Percentiles rank a stretch among this genome's conserved stretches.
Conservation (phyloP, 2,329 filamentous ascomycete species). For the Talaromyces sp. region DNA sequence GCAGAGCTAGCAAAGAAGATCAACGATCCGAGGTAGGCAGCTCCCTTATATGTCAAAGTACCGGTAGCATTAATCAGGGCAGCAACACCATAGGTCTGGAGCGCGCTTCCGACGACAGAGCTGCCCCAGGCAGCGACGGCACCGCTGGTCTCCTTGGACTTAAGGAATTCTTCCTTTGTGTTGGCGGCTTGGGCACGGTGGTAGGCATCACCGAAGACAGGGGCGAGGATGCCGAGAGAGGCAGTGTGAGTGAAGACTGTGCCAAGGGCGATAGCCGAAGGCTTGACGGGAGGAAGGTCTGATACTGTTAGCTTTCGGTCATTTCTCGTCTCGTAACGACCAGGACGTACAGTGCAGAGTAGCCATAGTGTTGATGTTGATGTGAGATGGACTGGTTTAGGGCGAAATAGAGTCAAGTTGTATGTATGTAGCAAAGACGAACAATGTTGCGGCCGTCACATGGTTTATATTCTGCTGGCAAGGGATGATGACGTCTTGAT, state of each 20-base stretch:
- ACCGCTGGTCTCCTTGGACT: constrained; percentile 84
- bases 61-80: constrained; percentile 92
- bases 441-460: not conserved
- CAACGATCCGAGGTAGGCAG: constrained; percentile 84
- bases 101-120: constrained; percentile 79
- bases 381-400: not conserved
- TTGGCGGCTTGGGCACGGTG: constrained; percentile 86
- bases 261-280: constrained; percentile 93
- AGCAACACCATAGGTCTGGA: constrained; percentile 86
- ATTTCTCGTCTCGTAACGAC: not conserved
- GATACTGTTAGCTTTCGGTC: constrained; percentile 1
- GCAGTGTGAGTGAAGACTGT: constrained; percentile 92
- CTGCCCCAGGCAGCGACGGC: constrained; percentile 88
- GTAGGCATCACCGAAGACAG: constrained; percentile 92
- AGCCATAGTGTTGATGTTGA: constrained; percentile 6
- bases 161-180: constrained; percentile 94
- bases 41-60: constrained; percentile 94
- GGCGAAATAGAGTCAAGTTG: not conserved
- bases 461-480: constrained; percentile 12
- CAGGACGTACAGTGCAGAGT: constrained; percentile 19
- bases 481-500: constrained; percentile 17
- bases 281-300: constrained; percentile 85
- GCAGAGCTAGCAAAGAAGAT: constrained; percentile 91
- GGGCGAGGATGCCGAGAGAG: constrained; percentile 81
- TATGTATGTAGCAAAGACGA: not conserved